phyloP scores from a whole-genome alignment of 257 asterid species.

The Solanum pimpinellifolium region DNA sequence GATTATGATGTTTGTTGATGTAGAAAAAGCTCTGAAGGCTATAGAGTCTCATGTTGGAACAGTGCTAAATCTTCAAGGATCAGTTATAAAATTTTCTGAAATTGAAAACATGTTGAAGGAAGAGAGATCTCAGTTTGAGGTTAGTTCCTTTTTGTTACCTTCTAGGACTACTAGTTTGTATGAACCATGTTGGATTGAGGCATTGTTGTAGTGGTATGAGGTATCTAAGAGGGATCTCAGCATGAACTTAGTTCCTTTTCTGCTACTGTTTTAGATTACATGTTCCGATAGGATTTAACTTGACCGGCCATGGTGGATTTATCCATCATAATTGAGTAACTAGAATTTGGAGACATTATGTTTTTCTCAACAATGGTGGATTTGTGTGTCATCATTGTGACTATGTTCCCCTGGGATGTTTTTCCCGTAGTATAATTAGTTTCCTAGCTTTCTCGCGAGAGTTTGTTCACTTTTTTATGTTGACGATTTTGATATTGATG shows the following conservation, averaged over 20 bases:
- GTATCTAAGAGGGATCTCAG: not conserved
- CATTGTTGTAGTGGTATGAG: not conserved
- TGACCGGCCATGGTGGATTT: not conserved
- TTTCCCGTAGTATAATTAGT: not conserved
- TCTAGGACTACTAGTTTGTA: not conserved
- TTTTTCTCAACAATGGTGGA: not conserved
- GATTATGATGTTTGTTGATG: constrained; percentile 50
- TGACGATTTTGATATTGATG: not conserved
- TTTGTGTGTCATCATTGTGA: not conserved
- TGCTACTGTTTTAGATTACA: not conserved
- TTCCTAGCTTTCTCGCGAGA: not conserved
- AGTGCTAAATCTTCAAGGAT: constrained; percentile 54
- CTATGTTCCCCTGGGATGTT: not conserved
- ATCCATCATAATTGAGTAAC: not conserved
- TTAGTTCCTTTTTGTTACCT: constrained; percentile 9
- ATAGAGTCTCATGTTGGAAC: constrained; percentile 38
- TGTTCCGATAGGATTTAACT: not conserved
- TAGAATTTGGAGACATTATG: not conserved
- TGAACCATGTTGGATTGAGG: not conserved
- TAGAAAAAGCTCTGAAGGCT: constrained; percentile 58
- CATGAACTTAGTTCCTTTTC: not conserved
- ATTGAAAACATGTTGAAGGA: constrained; percentile 62
- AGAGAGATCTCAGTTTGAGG: constrained; percentile 85
- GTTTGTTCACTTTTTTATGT: not conserved
- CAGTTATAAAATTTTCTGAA: constrained; percentile 48